phyloP scores from a whole-genome alignment of 2,329 filamentous ascomycete species.

The Verticillium zaregamsianum region DNA sequence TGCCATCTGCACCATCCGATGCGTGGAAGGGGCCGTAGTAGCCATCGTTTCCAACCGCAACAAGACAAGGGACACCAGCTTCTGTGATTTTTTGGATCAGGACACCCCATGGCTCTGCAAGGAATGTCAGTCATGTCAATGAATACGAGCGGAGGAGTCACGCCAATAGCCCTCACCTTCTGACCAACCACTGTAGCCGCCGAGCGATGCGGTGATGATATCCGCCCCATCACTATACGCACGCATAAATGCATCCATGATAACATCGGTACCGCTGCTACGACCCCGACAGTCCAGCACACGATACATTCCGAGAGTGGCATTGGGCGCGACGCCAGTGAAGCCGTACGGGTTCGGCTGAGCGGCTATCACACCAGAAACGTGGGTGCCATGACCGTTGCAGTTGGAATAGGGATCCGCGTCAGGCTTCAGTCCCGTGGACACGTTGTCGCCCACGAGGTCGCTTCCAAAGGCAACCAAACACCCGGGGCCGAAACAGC shows the following conservation, averaged over 20 bases:
- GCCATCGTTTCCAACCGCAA: constrained; percentile 49
- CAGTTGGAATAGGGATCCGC: constrained; percentile 34
- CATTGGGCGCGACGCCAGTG: constrained; percentile 17
- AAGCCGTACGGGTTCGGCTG: constrained; percentile 24
- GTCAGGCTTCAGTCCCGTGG: too few species aligned
- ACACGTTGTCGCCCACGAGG: constrained; percentile 11
- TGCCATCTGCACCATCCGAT: constrained; percentile 34
- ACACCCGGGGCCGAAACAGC: constrained; percentile 44
- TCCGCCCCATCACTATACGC: constrained; percentile 24
- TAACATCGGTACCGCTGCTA: constrained; percentile 11
- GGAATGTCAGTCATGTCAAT: too few species aligned
- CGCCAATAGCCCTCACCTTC: constrained; percentile 36
- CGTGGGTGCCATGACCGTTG: constrained; percentile 37
- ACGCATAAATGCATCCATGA: constrained; percentile 18
- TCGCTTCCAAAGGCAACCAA: constrained; percentile 40
- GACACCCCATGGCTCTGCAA: too few species aligned
- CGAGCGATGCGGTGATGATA: constrained; percentile 36
- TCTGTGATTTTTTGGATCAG: too few species aligned
- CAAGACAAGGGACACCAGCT: too few species aligned
- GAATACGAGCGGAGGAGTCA: too few species aligned
- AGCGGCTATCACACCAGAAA: constrained; percentile 40
- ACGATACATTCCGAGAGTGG: constrained; percentile 14
- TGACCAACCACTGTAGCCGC: constrained; percentile 25
- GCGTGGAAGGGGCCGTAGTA: constrained; percentile 42
- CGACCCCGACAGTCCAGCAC: constrained; percentile 10